phyloP scores from a whole-genome alignment of 306 rosid genomes.

The Comarum palustre region DNA sequence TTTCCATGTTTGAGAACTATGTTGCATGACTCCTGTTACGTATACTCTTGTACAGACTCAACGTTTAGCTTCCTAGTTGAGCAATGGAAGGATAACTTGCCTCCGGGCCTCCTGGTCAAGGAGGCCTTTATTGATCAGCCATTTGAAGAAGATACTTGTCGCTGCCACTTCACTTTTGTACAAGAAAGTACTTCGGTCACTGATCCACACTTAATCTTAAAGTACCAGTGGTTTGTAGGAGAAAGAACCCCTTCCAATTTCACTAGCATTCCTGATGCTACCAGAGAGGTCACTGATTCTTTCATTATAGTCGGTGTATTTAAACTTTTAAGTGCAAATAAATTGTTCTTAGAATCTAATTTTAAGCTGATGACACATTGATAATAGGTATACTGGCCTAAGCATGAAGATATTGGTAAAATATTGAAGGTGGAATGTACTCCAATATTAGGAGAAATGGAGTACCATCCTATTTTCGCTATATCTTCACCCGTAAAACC shows the following conservation, averaged over 20 bases:
- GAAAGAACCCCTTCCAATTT: constrained; percentile 65
- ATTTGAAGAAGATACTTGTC: constrained; percentile 82
- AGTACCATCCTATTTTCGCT: constrained; percentile 79
- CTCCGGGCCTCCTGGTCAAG: constrained; percentile 63
- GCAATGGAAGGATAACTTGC: constrained; percentile 82
- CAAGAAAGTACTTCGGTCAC: constrained; percentile 44
- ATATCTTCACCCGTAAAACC: constrained; percentile 69
- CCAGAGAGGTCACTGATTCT: constrained; percentile 54
- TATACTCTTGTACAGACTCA: constrained; percentile 52
- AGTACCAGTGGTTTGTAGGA: constrained; percentile 91
- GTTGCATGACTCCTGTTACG: neutral
- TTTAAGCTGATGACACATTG: constrained; percentile 22
- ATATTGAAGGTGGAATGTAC: constrained; percentile 86
- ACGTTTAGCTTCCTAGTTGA: constrained; percentile 76
- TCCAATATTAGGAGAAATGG: constrained; percentile 57
- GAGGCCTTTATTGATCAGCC: constrained; percentile 82
- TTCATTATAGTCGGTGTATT: constrained; percentile 17
- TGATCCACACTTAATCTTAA: constrained; percentile 52
- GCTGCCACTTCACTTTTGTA: constrained; percentile 67
- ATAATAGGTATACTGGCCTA: constrained; percentile 86
- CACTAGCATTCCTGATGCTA: constrained; percentile 67
- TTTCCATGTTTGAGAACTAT: neutral
- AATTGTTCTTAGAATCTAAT: constrained; percentile 14
- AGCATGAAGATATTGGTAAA: constrained; percentile 69
- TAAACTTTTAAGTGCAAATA: constrained; percentile 14